phyloP scores from a whole-genome alignment of 768 basidiomycete species.

The Suillus occidentalis region DNA sequence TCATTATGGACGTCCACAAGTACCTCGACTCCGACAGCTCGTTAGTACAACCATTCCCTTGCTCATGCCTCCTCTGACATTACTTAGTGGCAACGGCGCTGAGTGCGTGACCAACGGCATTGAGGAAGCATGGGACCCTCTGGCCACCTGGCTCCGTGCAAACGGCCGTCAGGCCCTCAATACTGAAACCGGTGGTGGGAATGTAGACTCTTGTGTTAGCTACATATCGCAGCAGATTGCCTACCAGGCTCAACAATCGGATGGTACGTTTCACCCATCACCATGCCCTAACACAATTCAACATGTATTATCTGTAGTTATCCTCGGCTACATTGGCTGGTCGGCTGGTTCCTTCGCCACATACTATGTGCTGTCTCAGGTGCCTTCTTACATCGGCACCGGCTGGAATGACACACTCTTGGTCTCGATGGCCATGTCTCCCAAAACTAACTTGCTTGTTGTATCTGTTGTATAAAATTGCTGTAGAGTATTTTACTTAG shows the following conservation, averaged over 20 bases:
- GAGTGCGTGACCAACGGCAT: slow-evolving; percentile 59
- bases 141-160: slow-evolving; percentile 49
- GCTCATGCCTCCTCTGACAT: not conserved
- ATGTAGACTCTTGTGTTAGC: slow-evolving; percentile 45
- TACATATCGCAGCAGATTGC: slow-evolving; percentile 47
- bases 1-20: slow-evolving; percentile 64
- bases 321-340: slow-evolving; percentile 59
- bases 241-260: slow-evolving; percentile 47
- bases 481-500: not conserved
- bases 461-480: slow-evolving; percentile 6
- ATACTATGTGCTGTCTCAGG: slow-evolving; percentile 35
- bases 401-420: slow-evolving; percentile 38
- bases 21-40: slow-evolving; percentile 59
- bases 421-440: slow-evolving; percentile 35
- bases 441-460: slow-evolving; percentile 16
- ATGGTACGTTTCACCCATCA: slow-evolving; percentile 35
- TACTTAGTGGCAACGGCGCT: slow-evolving; percentile 36
- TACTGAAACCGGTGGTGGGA: slow-evolving; percentile 62
- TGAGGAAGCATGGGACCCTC: slow-evolving; percentile 42
- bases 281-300: not conserved
- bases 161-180: slow-evolving; percentile 56
- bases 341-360: slow-evolving; percentile 55
- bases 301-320: slow-evolving; percentile 29
- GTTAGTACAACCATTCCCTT: slow-evolving; percentile 29
- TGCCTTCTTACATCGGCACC: slow-evolving; percentile 29